Evolutionary conservation across 495 filamentous ascomycete genomes (phyloP), one percentile per base, ranked within the genome.

Genomic region (Tuber aestivum): DNA sequence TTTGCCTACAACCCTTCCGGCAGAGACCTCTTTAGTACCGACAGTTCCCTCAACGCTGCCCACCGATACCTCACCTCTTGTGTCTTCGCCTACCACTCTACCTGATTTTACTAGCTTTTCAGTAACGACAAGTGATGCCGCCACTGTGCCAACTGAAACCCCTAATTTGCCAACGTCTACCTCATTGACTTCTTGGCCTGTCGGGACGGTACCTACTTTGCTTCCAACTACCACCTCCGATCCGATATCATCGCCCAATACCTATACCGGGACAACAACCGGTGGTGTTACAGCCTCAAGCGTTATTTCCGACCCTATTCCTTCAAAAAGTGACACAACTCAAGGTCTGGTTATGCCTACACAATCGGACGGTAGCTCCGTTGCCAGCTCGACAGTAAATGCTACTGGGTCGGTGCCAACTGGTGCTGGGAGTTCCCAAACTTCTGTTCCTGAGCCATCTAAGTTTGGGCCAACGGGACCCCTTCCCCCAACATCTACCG

Each of bases 391-490:
- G 41, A 69, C 74, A 16, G 74, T 71, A 65, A 75, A 78, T 42
- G 70, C 71, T 48, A 69, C 44, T 74, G 71, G 73, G 48, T 69
- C 75, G 9, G 75, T 56, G 44, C 48, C 75, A 65, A 69, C 50
- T 65, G 80, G 41, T 48, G 79, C 72, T 16, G 48, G 69, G 21
- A 82, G 80, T 40, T 73, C 74, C 35, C 69, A 72, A 1, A 50
- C 72, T 21, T 40, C 69, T 75, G 41, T 40, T 76, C 20, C 42
- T 41, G 72, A 37, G 38, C 70, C 72, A 10, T 82, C 82, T 1
- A 65, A 83, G 1, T 81, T 83, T 27, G 76, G 82, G 56, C 75
- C 81, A 20, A 70, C 77, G n/a, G 27, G 35, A 71, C 32, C 16
- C 21, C 69, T 68, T 41, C 35, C 70, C 23, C 75, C 71, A 23